Evolutionary conservation across 129 eudicot species (phyloP).

Genomic region (Chrysanthemum seticuspe): DNA sequence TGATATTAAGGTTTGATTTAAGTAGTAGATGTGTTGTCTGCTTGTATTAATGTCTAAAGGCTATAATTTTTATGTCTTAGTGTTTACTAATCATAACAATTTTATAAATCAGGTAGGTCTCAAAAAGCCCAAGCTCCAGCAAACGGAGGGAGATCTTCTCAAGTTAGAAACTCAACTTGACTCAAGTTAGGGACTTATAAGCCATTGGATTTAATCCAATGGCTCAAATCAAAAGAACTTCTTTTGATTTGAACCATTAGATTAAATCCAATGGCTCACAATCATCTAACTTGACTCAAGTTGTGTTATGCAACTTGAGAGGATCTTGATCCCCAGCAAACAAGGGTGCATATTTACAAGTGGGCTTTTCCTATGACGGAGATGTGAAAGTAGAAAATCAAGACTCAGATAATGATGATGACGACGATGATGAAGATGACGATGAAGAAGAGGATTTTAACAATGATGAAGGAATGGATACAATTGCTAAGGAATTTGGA

Average conservation of each 20-base stretch:
- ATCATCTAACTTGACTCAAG: too few relatives aligned
- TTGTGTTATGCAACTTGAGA: too few relatives aligned
- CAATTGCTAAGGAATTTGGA: too few relatives aligned
- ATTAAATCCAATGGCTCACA: too few relatives aligned
- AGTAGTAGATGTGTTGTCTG: not conserved
- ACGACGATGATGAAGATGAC: constrained; percentile 78
- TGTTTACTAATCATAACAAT: not conserved
- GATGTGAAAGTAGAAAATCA: constrained; percentile 63
- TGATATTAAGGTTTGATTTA: not conserved
- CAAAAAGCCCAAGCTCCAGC: constrained; percentile 60
- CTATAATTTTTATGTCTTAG: not conserved
- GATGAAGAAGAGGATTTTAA: constrained; percentile 91
- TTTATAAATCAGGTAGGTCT: constrained; percentile 40
- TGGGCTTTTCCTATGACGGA: constrained; percentile 94
- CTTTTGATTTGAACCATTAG: too few relatives aligned
- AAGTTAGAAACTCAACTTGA: too few relatives aligned
- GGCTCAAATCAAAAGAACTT: too few relatives aligned
- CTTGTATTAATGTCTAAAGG: not conserved
- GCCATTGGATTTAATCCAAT: too few relatives aligned
- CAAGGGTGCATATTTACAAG: constrained; percentile 89
- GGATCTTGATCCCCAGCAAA: too few relatives aligned
- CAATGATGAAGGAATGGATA: too few relatives aligned
- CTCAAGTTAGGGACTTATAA: too few relatives aligned
- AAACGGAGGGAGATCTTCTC: too few relatives aligned
- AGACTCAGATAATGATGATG: constrained; percentile 75